phyloP scores from a whole-genome alignment of 2,329 filamentous ascomycete genomes.

The Nannizzia gypsea region DNA sequence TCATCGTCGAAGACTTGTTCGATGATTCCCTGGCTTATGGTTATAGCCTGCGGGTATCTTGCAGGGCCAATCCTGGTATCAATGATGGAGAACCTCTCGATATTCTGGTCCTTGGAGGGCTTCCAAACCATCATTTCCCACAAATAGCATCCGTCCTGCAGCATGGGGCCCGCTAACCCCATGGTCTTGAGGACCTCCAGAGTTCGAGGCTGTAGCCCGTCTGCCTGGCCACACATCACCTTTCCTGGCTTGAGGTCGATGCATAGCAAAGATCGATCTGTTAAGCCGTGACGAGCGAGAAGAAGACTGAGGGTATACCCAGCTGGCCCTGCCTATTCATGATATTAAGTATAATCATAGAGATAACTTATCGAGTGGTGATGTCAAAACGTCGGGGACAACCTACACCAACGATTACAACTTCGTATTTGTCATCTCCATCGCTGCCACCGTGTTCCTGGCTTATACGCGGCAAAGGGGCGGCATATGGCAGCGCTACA shows the following conservation, averaged over 20 bases:
- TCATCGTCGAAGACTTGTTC: constrained; percentile 59
- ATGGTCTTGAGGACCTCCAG: constrained; percentile 34
- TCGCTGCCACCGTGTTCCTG: neutral
- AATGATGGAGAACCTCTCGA: constrained; percentile 9
- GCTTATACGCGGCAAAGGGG: neutral
- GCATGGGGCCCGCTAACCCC: constrained; percentile 39
- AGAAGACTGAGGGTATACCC: constrained; percentile 33
- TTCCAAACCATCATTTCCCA: constrained; percentile 49
- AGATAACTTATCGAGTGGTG: neutral
- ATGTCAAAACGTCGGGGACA: neutral
- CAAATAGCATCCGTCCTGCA: constrained; percentile 47
- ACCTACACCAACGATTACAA: constrained; percentile 31
- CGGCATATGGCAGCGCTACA: neutral
- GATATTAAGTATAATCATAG: neutral
- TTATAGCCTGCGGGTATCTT: constrained; percentile 54
- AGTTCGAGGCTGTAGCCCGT: constrained; percentile 34
- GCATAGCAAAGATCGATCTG: constrained; percentile 31
- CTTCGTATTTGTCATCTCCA: constrained; percentile 27
- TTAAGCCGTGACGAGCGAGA: constrained; percentile 34
- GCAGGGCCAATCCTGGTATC: constrained; percentile 5
- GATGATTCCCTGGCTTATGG: constrained; percentile 60
- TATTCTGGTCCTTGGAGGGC: constrained; percentile 21
- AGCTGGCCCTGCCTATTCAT: constrained; percentile 30
- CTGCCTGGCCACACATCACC: constrained; percentile 33
- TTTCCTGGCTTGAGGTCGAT: constrained; percentile 32